A percentile compares a stretch with the other conserved stretches of the same genome.
Conservation (phyloP, 139 green algal genomes). For the Medakamo hakoo region DNA sequence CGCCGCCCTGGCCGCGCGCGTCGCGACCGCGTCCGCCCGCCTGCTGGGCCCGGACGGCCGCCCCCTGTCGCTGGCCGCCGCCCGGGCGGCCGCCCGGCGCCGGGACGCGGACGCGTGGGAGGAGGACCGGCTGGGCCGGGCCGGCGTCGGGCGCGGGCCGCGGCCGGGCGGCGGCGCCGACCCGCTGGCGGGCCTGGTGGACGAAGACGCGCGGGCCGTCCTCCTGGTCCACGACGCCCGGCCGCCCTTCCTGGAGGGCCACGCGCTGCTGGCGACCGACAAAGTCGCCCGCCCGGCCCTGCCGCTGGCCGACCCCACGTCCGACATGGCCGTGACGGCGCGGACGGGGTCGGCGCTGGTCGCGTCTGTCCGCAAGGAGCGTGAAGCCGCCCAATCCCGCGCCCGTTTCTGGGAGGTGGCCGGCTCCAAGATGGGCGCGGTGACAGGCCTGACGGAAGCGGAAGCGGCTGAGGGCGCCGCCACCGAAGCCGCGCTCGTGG, state of each 20-base stretch:
- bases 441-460: constrained; percentile 72
- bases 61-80: constrained; percentile 70
- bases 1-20: background rate
- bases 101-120: constrained; percentile 82
- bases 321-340: constrained; percentile 91
- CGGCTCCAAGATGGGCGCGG: constrained; percentile 83
- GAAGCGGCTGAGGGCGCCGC: constrained; percentile 50
- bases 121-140: constrained; percentile 81
- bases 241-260: constrained; percentile 91
- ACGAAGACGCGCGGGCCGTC: constrained; percentile 64
- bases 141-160: constrained; percentile 58
- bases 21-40: background rate
- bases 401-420: constrained; percentile 92
- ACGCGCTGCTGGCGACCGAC: constrained; percentile 73
- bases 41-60: constrained; percentile 61
- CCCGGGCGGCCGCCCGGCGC: constrained; percentile 65
- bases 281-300: constrained; percentile 52
- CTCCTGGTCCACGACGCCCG: constrained; percentile 95
- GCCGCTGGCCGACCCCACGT: constrained; percentile 85
- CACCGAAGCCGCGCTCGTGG: constrained; percentile 21
- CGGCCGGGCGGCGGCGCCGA: constrained; percentile 72
- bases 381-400: constrained; percentile 72
- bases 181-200: too few species aligned
- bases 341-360: constrained; percentile 50
- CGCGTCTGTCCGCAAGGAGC: constrained; percentile 67